Evolutionary conservation across 352 stramenopile genomes (phyloP), one percentile per base, ranked within the genome.

Genomic region (Pythium phragmiticola): DNA sequence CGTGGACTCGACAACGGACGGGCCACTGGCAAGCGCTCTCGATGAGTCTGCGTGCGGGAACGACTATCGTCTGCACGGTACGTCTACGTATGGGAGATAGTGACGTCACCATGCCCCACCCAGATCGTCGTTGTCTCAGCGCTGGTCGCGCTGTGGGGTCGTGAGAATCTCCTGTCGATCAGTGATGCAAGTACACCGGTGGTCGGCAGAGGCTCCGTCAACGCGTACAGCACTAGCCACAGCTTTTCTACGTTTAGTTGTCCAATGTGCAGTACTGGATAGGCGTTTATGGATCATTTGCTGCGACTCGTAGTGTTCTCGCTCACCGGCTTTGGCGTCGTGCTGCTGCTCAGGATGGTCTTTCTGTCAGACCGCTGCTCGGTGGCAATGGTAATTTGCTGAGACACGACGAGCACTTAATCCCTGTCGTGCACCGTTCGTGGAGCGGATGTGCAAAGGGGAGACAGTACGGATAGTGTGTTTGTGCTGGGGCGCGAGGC

Each of bases 271-370:
- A 51, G 23, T 51, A 65, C 49, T 57, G 58, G 47, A 14, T n/a
- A 5, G 26, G 58, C 19, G 58, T 65, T 4, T 59, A 53, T 39
- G 3, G 23, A 8, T 30, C 58, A 49, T 11, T 49, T 65, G 2
- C 16, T 39, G 5, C 48, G 49, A 16, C 49, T 65, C 9, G 11
- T 53, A 7, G 26, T 28, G 5, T 50, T 21, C 34, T 53, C 34
- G 36, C 47, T 65, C 26, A 7, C 19, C 16, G 19, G 19, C 26
- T 42, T 37, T 34, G 55, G 34, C 41, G 9, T 46, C 13, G 14
- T 59, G 14, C 21, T 59, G 30, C 7, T 59, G 48, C 12, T 53
- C 36, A 65, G 57, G 37, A 43, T 59, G 48, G 50, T 37, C 3
- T 45, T 37, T 26, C 34, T 13, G 34, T 39, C 7, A 9, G 34